Evolutionary conservation across 139 green algal genomes (phyloP), one percentile per base, ranked within the genome.

Genomic region (Medakamo hakoo): DNA sequence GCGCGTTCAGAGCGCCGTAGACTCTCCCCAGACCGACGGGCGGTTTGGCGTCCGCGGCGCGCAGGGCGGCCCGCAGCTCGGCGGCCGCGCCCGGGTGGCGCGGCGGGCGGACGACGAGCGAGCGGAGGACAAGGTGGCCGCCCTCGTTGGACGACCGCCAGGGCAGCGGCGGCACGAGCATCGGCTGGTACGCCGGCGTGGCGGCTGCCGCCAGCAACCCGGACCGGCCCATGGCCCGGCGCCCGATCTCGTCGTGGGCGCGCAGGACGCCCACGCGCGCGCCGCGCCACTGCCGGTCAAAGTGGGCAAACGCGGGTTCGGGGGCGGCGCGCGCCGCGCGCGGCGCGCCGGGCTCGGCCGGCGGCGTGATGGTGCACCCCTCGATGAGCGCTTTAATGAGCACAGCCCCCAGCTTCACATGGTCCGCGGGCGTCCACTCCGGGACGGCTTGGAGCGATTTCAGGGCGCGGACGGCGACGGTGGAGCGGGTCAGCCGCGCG

Each of bases 1-100:
- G 73, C n/a, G 76, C 71, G 56, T 90, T 93, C 31, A 96, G 73
- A 0, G 82, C 86, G 2, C 85, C 74, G 61, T 89, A 91, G 28
- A 94, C 73, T 55, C 65, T 60, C 0, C 19, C 19, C 60, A 29
- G 24, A 28, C 3, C 3, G 49, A 27, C 56, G 29, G 26, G 57
- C 22, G 49, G 49, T 26, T 9, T 3, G 49, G 27, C 3, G 25
- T 79, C 67, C 18, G 71, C 74, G 20, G 62, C 64, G 49, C 71
- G 27, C 19, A 79, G 58, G 69, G 58, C 65, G 57, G 77, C 55
- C 24, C 55, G 29, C 70, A 83, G 69, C 52, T 60, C 40, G 27
- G 56, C 32, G 32, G 29, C n/a, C n/a, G n/a, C n/a, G n/a, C n/a
- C n/a, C n/a, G n/a, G n/a, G n/a, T n/a, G 72, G 32, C 64, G 73